Evolutionary conservation across 306 rosid genomes (phyloP).

Genomic region (Glycine soja): DNA sequence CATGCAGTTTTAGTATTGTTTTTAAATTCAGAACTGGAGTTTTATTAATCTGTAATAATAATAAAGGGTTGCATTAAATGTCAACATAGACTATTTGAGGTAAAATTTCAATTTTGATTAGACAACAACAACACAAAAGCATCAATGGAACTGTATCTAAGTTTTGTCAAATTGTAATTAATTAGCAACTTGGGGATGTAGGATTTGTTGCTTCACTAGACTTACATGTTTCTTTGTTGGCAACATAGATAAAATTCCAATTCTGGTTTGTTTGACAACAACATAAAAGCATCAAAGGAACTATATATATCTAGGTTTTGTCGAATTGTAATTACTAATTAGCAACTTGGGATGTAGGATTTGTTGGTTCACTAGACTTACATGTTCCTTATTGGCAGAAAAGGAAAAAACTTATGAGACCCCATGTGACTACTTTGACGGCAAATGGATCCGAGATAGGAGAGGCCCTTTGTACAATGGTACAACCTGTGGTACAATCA

Average conservation of each 20-base stretch:
- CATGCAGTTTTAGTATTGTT: background rate
- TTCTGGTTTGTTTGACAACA: no score
- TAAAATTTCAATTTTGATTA: background rate
- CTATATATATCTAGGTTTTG: conserved; percentile 3
- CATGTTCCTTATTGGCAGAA: conserved; percentile 56
- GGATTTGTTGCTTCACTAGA: background rate
- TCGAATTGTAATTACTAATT: background rate
- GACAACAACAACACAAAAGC: background rate
- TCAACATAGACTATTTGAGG: background rate
- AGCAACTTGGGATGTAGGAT: conserved; percentile 26
- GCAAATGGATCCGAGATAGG: conserved; percentile 72
- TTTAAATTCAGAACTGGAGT: no score
- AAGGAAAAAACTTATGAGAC: conserved; percentile 44
- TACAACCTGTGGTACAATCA: conserved; percentile 79
- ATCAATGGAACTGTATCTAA: background rate
- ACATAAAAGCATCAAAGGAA: no score
- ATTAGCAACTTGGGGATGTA: conserved; percentile 35
- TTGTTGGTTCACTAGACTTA: conserved; percentile 6
- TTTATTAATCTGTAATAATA: background rate
- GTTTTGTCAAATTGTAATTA: conserved; percentile 11
- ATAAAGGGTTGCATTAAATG: background rate
- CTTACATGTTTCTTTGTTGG: conserved; percentile 35
- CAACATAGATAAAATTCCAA: background rate
- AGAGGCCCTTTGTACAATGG: conserved; percentile 84
- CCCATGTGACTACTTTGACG: conserved; percentile 76